Percentiles rank a stretch among this genome's conserved stretches.
Evolutionary conservation across 306 rosid species (phyloP).

Genomic region (Astragalus membranaceus): DNA sequence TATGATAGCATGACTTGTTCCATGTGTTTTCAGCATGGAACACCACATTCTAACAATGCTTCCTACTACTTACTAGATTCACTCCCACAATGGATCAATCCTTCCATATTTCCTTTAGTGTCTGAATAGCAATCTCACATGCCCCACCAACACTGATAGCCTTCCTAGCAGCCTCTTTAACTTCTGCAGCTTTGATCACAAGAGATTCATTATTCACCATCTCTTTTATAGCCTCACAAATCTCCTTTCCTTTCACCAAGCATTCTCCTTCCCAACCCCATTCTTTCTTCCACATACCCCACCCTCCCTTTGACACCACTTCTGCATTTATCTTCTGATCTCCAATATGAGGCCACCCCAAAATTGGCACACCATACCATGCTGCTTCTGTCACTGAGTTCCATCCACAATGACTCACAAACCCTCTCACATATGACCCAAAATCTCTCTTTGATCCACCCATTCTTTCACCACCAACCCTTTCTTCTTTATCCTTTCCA

Average conservation of each 20-base stretch:
- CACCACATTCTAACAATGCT: not conserved
- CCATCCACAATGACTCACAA: too few relatives aligned
- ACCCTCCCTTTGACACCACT: conserved; percentile 36
- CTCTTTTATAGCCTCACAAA: conserved; percentile 41
- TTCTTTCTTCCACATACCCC: conserved; percentile 46
- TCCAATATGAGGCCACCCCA: conserved; percentile 52
- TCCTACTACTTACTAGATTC: not conserved
- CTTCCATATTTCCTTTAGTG: not conserved
- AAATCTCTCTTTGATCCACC: too few relatives aligned
- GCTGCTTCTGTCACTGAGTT: too few relatives aligned
- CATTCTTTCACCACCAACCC: too few relatives aligned
- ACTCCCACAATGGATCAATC: not conserved
- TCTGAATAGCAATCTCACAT: too few relatives aligned
- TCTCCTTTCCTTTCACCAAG: conserved; percentile 37
- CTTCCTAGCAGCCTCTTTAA: conserved; percentile 22
- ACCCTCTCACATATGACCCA: too few relatives aligned
- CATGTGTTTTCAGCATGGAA: too few relatives aligned
- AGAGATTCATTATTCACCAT: conserved; percentile 35
- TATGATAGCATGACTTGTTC: too few relatives aligned
- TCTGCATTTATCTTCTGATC: conserved; percentile 51
- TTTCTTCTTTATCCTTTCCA: too few relatives aligned
- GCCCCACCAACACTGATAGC: too few relatives aligned
- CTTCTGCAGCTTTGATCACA: conserved; percentile 3
- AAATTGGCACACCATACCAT: too few relatives aligned
- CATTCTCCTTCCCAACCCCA: conserved; percentile 46